Percentiles rank a stretch among this genome's conserved stretches.
These are phyloP conservation scores for Hemerocallis citrina DNA, from an alignment of 106 monocot species.

Conservation along the genomic window DNA sequence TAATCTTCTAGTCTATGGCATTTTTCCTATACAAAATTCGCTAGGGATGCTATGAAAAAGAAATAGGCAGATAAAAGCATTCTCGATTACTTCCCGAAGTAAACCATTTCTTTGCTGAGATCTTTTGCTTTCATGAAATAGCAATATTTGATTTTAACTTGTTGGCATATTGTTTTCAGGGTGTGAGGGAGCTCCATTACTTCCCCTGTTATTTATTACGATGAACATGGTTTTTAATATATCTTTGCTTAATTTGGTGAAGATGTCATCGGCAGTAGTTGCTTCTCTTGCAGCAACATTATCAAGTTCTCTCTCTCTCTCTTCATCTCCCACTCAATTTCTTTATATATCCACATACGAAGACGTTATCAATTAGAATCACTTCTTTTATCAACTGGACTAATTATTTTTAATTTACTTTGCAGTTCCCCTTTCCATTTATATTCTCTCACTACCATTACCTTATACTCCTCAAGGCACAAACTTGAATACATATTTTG, in stretches of 20 bases:
- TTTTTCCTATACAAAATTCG: no score
- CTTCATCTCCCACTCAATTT: neutral
- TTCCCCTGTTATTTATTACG: slow-evolving; percentile 72
- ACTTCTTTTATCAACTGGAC: neutral
- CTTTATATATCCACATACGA: neutral
- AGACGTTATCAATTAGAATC: neutral
- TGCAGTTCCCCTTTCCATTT: slow-evolving; percentile 88
- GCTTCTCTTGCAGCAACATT: slow-evolving; percentile 73
- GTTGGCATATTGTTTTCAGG: slow-evolving; percentile 26
- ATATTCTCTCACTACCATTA: slow-evolving; percentile 67
- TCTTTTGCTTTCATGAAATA: neutral
- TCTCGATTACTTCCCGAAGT: neutral
- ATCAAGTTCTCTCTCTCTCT: slow-evolving; percentile 42
- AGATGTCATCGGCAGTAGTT: slow-evolving; percentile 87
- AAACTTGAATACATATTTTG: slow-evolving; percentile 47
- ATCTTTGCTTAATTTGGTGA: slow-evolving; percentile 82
- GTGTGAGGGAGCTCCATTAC: slow-evolving; percentile 87
- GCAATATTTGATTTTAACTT: neutral
- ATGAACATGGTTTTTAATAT: slow-evolving; percentile 93
- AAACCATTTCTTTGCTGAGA: neutral
- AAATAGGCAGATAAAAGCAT: neutral
- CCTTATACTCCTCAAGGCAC: slow-evolving; percentile 65
- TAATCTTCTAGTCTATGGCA: no score
- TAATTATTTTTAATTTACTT: slow-evolving; percentile 8
- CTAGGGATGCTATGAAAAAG: no score